Evolutionary conservation across 768 basidiomycete species (phyloP).

Genomic region (Collybiopsis luxurians): DNA sequence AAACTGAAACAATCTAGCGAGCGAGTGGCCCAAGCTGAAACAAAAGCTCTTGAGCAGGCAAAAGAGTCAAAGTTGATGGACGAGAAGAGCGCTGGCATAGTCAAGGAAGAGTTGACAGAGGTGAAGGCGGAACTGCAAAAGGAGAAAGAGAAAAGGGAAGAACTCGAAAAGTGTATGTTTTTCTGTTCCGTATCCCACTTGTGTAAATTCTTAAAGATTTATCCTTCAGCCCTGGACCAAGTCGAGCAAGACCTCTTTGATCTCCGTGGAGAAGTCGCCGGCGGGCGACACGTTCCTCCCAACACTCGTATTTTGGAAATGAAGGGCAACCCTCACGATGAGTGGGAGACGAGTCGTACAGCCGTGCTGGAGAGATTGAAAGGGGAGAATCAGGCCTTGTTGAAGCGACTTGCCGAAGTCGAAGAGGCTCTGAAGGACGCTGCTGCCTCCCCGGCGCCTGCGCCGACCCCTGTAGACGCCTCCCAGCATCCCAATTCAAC

Average conservation of each 20-base stretch:
- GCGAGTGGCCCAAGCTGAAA: background rate
- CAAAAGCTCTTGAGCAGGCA: background rate
- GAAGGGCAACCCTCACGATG: conserved; percentile 77
- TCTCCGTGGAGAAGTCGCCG: conserved; percentile 70
- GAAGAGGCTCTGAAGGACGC: conserved; percentile 38
- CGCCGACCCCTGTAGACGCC: background rate
- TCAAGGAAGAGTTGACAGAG: background rate
- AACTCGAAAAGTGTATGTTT: conserved; percentile 2
- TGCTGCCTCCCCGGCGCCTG: conserved; percentile 12
- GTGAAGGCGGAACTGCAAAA: background rate
- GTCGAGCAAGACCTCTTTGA: conserved; percentile 81
- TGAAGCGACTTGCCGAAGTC: conserved; percentile 62
- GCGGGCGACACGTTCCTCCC: conserved; percentile 73
- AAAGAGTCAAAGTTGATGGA: background rate
- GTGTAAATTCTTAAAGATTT: conserved; percentile 19
- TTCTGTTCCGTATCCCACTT: background rate
- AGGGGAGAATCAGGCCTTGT: conserved; percentile 80
- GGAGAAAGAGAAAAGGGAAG: conserved; percentile 1
- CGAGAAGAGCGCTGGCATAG: background rate
- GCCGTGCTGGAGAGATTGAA: conserved; percentile 73
- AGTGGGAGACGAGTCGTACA: conserved; percentile 75
- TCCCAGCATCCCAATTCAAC: conserved; percentile 23
- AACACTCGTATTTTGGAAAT: conserved; percentile 67
- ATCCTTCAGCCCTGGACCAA: conserved; percentile 57
- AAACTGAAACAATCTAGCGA: background rate